A percentile compares a stretch with the other conserved stretches of the same genome.
These are phyloP conservation scores for Pseudocercospora vitis DNA, from an alignment of 2,329 filamentous ascomycete genomes.

Conservation along the genomic window DNA sequence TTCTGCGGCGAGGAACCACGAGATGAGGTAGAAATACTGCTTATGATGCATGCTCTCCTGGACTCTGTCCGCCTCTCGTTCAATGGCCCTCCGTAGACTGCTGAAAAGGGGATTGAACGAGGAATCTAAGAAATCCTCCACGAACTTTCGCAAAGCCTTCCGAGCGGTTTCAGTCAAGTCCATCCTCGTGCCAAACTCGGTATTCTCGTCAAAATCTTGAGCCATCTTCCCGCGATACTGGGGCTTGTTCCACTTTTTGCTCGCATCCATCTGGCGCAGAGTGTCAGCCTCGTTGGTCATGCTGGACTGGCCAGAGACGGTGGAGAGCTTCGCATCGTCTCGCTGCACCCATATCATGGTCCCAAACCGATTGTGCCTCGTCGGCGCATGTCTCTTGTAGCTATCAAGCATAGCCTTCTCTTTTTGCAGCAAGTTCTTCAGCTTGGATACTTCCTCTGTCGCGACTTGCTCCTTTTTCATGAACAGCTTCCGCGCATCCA, in stretches of 20 bases:
- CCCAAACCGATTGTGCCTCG: slow-evolving; percentile 88
- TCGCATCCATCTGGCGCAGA: slow-evolving; percentile 84
- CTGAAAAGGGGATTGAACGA: slow-evolving; percentile 88
- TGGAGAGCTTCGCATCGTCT: slow-evolving; percentile 78
- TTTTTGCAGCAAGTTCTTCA: slow-evolving; percentile 72
- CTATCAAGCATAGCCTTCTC: slow-evolving; percentile 80
- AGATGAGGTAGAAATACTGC: slow-evolving; percentile 88
- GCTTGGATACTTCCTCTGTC: slow-evolving; percentile 68
- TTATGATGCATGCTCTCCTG: slow-evolving; percentile 69
- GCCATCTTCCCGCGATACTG: slow-evolving; percentile 51
- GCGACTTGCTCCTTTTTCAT: slow-evolving; percentile 73
- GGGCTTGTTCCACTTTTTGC: slow-evolving; percentile 87
- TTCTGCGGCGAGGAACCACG: slow-evolving; percentile 86
- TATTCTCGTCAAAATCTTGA: slow-evolving; percentile 52
- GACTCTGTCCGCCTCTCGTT: slow-evolving; percentile 81
- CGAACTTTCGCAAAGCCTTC: slow-evolving; percentile 75
- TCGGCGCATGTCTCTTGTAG: slow-evolving; percentile 75
- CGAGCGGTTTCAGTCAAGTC: slow-evolving; percentile 71
- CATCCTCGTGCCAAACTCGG: slow-evolving; percentile 74
- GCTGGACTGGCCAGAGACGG: slow-evolving; percentile 84
- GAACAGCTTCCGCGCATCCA: slow-evolving; percentile 81
- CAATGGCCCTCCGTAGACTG: slow-evolving; percentile 83
- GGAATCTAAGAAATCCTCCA: slow-evolving; percentile 90
- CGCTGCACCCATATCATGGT: slow-evolving; percentile 97
- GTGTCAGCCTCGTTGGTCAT: slow-evolving; percentile 71